Percentiles rank a stretch among this genome's conserved stretches.
Evolutionary conservation across 139 green algal genomes (phyloP).

Genomic region (Chlamydomonas eustigma): DNA sequence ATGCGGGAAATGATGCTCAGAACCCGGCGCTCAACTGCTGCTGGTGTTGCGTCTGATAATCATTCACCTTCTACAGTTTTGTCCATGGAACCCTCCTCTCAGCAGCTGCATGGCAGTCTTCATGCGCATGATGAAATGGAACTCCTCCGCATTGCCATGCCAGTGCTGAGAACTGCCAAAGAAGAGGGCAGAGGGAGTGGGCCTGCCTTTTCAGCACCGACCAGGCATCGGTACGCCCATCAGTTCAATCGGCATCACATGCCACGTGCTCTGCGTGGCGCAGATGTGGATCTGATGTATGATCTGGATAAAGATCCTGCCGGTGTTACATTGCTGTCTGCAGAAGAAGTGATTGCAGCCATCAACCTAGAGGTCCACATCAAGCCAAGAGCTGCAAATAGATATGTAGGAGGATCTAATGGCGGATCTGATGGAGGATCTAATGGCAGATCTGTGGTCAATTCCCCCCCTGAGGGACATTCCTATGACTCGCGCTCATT

Average conservation of each 20-base stretch:
- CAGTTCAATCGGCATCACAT: neutral
- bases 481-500: no score
- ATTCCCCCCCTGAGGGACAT: no score
- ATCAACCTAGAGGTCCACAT: neutral
- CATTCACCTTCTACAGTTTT: no score
- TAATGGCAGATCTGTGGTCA: no score
- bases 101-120: constrained; percentile 1
- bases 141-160: neutral
- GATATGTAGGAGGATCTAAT: no score
- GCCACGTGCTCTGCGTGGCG: neutral
- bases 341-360: neutral
- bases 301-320: neutral
- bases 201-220: neutral
- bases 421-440: no score
- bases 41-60: neutral
- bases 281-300: neutral
- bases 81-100: no score
- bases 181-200: neutral
- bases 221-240: neutral
- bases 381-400: no score
- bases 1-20: neutral
- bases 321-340: neutral
- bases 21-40: neutral
- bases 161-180: neutral
- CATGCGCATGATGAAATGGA: neutral